Evolutionary conservation across 176 grass and related monocot species (phyloP).

Genomic region (Musa troglodytarum): DNA sequence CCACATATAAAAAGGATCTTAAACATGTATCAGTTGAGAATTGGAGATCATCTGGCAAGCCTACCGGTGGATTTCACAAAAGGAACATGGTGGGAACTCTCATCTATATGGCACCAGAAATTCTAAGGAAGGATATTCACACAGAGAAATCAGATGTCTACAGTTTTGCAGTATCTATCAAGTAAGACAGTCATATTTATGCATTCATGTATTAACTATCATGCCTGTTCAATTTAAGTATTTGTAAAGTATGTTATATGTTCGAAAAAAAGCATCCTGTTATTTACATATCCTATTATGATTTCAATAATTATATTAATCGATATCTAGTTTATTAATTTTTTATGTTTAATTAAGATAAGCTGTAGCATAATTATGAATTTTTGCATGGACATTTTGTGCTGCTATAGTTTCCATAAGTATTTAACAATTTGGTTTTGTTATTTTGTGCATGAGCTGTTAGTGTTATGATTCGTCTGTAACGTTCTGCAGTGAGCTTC

Average conservation of each 20-base stretch:
- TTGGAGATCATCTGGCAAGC: conserved; percentile 94
- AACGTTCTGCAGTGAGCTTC: conserved; percentile 70
- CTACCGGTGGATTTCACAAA: conserved; percentile 95
- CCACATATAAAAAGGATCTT: conserved; percentile 91
- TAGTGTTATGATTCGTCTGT: conserved; percentile 10
- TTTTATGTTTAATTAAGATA: too few relatives aligned
- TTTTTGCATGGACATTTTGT: background rate
- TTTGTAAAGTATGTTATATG: background rate
- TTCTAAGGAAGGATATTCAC: conserved; percentile 85
- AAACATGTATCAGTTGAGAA: conserved; percentile 71
- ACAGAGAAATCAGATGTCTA: conserved; percentile 96
- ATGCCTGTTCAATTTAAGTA: background rate
- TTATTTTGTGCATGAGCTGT: background rate
- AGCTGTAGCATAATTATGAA: background rate
- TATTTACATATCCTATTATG: too few relatives aligned
- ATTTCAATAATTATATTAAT: too few relatives aligned
- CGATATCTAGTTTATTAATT: too few relatives aligned
- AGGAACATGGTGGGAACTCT: conserved; percentile 95
- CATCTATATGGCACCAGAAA: conserved; percentile 99
- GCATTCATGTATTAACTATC: conserved; percentile 12
- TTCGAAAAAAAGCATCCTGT: background rate
- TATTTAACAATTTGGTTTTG: background rate
- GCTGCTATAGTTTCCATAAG: background rate
- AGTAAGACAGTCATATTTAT: conserved; percentile 49
- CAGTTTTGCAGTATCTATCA: conserved; percentile 85